Evolutionary conservation across 106 monocot genomes (phyloP).

Genomic region (Dendrobium nobile): DNA sequence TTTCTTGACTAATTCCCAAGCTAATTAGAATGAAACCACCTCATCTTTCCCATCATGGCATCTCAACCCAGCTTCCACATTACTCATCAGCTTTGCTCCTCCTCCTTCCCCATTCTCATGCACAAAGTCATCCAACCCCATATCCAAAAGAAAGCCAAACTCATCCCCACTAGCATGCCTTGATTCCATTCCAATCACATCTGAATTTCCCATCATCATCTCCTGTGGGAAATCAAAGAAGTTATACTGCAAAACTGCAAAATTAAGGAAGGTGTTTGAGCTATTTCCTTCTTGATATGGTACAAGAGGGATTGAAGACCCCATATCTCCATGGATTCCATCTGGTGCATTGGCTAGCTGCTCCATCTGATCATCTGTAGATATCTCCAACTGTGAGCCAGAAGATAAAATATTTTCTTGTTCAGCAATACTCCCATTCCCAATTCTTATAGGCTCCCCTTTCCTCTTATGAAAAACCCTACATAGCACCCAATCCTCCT

Average conservation of each 20-base stretch:
- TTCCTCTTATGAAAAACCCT: slow-evolving; percentile 47
- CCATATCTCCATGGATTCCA: not conserved
- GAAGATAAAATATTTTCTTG: not conserved
- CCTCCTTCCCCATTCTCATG: not conserved
- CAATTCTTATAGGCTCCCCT: slow-evolving; percentile 7
- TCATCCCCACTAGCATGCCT: not conserved
- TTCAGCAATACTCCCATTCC: not conserved
- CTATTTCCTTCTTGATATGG: slow-evolving; percentile 4
- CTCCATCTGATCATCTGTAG: not conserved
- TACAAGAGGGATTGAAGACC: not conserved
- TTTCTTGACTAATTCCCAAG: not conserved
- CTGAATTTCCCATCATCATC: not conserved
- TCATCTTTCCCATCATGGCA: not conserved
- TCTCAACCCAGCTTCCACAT: not conserved
- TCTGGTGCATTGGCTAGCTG: not conserved
- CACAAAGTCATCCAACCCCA: not conserved
- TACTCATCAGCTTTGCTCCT: not conserved
- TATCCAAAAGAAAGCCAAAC: slow-evolving; percentile 9
- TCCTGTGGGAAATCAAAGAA: slow-evolving; percentile 14
- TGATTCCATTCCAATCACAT: slow-evolving; percentile 3
- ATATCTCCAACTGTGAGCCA: not conserved
- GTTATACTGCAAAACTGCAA: slow-evolving; percentile 13
- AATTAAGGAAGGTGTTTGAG: slow-evolving; percentile 1
- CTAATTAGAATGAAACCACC: slow-evolving; percentile 1
- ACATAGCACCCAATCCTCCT: slow-evolving; percentile 63